phyloP scores from a whole-genome alignment of 2,329 filamentous ascomycete species.

The Pseudovirgaria hyperparasitica region DNA sequence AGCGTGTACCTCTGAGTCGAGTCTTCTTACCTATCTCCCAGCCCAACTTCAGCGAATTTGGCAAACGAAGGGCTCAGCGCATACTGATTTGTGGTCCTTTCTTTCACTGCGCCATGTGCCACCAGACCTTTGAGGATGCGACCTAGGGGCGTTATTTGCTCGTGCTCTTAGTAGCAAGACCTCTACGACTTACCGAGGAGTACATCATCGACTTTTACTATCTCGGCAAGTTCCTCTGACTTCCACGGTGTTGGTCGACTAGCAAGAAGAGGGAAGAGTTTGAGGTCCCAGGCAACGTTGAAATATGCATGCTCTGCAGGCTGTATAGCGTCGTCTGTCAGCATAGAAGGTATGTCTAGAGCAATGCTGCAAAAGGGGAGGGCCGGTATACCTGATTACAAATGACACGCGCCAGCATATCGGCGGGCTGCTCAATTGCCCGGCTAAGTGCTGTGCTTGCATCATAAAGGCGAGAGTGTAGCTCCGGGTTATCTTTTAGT shows the following conservation, averaged over 20 bases:
- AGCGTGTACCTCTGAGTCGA: not conserved
- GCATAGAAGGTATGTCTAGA: too few species aligned
- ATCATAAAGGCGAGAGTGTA: too few species aligned
- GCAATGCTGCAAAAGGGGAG: too few species aligned
- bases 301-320: conserved; percentile 2
- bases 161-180: conserved; percentile 1
- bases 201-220: conserved; percentile 1
- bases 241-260: conserved; percentile 1
- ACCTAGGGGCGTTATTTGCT: conserved; percentile 1
- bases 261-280: conserved; percentile 2
- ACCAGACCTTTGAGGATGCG: conserved; percentile 2
- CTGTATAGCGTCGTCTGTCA: conserved; percentile 1
- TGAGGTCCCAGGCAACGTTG: conserved; percentile 3
- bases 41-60: conserved; percentile 1
- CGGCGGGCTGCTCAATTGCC: too few species aligned
- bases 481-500: too few species aligned
- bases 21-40: conserved; percentile 2
- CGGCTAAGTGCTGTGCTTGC: too few species aligned
- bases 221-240: conserved; percentile 2
- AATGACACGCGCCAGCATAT: too few species aligned
- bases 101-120: conserved; percentile 3
- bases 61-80: conserved; percentile 1
- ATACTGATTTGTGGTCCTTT: conserved; percentile 1
- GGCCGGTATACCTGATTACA: too few species aligned
- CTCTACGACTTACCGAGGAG: conserved; percentile 2